A percentile compares a stretch with the other conserved stretches of the same genome.
phyloP scores from a whole-genome alignment of 805 yeast species.

The Wickerhamiella lipophila region DNA sequence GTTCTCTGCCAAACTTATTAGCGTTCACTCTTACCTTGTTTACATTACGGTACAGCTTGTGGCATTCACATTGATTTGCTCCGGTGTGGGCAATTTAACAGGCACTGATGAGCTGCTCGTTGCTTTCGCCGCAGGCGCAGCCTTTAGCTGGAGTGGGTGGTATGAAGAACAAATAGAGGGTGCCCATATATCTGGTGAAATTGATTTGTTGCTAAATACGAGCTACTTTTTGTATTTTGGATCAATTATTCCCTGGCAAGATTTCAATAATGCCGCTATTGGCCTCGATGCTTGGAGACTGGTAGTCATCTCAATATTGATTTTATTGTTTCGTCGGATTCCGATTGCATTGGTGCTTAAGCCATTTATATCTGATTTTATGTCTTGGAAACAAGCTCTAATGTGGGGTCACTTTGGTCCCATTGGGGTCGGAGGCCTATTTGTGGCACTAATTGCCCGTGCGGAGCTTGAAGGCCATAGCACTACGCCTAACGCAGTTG shows the following conservation, averaged over 20 bases:
- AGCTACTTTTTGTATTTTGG: constrained; percentile 61
- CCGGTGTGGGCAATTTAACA: constrained; percentile 48
- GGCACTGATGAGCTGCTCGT: constrained; percentile 63
- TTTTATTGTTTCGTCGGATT: constrained; percentile 28
- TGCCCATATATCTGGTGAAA: constrained; percentile 50
- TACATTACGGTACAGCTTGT: constrained; percentile 30
- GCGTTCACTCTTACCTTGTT: constrained; percentile 38
- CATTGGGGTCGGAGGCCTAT: constrained; percentile 59
- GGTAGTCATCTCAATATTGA: constrained; percentile 25
- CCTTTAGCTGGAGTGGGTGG: constrained; percentile 64
- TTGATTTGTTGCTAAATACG: constrained; percentile 52
- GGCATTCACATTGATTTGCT: constrained; percentile 41
- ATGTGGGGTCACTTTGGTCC: constrained; percentile 71
- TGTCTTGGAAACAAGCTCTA: constrained; percentile 53
- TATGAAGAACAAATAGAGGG: constrained; percentile 47
- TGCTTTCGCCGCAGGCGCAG: constrained; percentile 61
- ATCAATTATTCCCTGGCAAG: constrained; percentile 56
- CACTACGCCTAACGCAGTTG: neutral
- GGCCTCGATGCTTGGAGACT: constrained; percentile 27
- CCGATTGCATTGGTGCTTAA: constrained; percentile 35
- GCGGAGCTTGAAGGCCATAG: constrained; percentile 1
- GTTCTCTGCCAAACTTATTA: constrained; percentile 27
- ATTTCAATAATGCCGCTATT: constrained; percentile 33
- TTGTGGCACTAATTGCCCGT: constrained; percentile 33
- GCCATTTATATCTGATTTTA: constrained; percentile 47